A percentile compares a stretch with the other conserved stretches of the same genome.
Evolutionary conservation across 352 stramenopile species (phyloP).

Genomic region (Phytophthora hybrid): DNA sequence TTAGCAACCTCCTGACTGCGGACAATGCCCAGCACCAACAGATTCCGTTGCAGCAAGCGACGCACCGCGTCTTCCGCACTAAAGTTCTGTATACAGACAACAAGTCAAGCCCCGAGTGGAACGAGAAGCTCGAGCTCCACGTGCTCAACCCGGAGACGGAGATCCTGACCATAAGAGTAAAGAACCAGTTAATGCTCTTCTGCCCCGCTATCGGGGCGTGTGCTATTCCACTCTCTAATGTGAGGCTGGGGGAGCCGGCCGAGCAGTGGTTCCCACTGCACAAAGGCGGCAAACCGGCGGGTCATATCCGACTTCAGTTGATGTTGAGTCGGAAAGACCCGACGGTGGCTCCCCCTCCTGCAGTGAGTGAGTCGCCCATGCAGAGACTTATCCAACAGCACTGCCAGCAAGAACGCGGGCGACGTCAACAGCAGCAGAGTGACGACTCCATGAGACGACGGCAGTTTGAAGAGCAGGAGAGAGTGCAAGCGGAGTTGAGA

Average conservation of each 20-base stretch:
- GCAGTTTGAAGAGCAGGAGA: constrained; percentile 39
- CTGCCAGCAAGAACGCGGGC: constrained; percentile 35
- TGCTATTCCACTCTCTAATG: constrained; percentile 59
- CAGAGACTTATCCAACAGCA: constrained; percentile 33
- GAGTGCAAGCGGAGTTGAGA: constrained; percentile 15
- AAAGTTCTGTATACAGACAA: constrained; percentile 53
- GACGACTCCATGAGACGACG: constrained; percentile 18
- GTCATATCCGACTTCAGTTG: constrained; percentile 66
- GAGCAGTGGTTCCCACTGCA: constrained; percentile 73
- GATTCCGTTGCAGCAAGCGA: constrained; percentile 2
- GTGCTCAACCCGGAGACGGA: constrained; percentile 57
- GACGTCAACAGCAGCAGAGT: constrained; percentile 17
- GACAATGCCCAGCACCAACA: constrained; percentile 3
- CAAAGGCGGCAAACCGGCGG: constrained; percentile 49
- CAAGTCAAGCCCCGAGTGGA: constrained; percentile 65
- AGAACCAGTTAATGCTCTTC: constrained; percentile 72
- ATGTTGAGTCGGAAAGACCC: constrained; percentile 38
- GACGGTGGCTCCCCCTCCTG: background rate
- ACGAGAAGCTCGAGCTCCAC: constrained; percentile 77
- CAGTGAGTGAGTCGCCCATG: constrained; percentile 36
- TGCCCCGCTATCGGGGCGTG: constrained; percentile 63
- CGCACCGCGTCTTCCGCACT: constrained; percentile 66
- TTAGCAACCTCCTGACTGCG: constrained; percentile 33
- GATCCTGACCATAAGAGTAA: constrained; percentile 73
- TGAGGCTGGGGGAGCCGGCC: constrained; percentile 49